Evolutionary conservation across 176 grass and related monocot species (phyloP).

Genomic region (Neostapfia colusana): DNA sequence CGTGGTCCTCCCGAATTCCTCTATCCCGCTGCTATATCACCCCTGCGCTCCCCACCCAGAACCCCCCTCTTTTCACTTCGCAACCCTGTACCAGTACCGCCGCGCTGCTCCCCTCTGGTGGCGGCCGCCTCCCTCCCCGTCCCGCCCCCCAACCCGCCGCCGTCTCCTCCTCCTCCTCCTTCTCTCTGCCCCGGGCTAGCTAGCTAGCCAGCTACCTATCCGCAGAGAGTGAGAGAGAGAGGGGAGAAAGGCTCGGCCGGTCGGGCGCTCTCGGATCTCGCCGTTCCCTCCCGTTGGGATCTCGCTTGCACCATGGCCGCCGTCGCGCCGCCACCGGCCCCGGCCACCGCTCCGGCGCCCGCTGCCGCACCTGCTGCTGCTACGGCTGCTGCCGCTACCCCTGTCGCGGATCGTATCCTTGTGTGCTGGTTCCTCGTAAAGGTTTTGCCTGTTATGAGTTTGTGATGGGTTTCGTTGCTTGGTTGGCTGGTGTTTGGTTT

Average conservation of each 20-base stretch:
- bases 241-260: constrained; percentile 35
- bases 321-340: constrained; percentile 50
- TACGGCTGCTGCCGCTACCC: not conserved
- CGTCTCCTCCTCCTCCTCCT: constrained; percentile 1
- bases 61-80: constrained; percentile 35
- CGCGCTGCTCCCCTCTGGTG: constrained; percentile 43
- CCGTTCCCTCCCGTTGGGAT: constrained; percentile 42
- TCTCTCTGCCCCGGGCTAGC: constrained; percentile 2
- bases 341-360: not conserved
- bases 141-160: not conserved
- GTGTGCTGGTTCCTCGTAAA: not conserved
- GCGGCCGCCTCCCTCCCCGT: constrained; percentile 47
- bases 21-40: constrained; percentile 35
- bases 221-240: not conserved
- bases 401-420: constrained; percentile 94
- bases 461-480: not conserved
- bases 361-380: constrained; percentile 6
- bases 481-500: not conserved
- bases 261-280: constrained; percentile 50
- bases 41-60: constrained; percentile 20
- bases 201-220: constrained; percentile 16
- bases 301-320: constrained; percentile 50
- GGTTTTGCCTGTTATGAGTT: constrained; percentile 20
- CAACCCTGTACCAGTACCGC: constrained; percentile 7
- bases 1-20: constrained; percentile 39